These are phyloP conservation scores for Pythium monospermum DNA, from an alignment of 352 stramenopile species.

Conservation along the genomic window DNA sequence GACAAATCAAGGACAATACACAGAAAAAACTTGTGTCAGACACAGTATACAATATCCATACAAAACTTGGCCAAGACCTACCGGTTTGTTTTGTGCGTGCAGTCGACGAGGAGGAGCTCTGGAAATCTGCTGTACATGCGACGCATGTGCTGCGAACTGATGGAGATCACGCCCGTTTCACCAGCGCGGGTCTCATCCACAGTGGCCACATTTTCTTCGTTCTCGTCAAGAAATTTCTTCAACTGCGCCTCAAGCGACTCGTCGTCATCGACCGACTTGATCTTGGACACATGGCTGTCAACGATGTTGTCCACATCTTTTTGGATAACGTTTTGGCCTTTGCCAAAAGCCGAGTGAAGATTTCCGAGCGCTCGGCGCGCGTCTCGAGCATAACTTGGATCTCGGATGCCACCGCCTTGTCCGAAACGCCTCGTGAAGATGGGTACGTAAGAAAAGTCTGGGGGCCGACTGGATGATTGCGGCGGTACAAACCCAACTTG, in stretches of 20 bases:
- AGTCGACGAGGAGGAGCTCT: conserved; percentile 15
- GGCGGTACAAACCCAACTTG: background rate
- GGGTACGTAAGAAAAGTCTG: background rate
- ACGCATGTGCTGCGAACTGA: conserved; percentile 10
- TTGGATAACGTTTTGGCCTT: conserved; percentile 5
- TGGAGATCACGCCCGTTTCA: conserved; percentile 12
- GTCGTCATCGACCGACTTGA: conserved; percentile 1
- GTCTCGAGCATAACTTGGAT: conserved; percentile 1
- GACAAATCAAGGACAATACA: no score
- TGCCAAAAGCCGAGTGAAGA: background rate
- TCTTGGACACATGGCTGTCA: background rate
- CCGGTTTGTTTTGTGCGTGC: conserved; percentile 23
- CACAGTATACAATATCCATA: background rate
- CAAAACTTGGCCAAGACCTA: conserved; percentile 6
- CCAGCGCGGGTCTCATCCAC: conserved; percentile 3
- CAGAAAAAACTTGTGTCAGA: background rate
- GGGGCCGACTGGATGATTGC: background rate
- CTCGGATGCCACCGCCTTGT: no score
- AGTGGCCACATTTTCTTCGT: background rate
- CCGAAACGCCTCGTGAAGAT: background rate
- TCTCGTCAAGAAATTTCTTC: background rate
- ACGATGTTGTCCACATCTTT: conserved; percentile 12
- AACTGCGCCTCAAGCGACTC: background rate
- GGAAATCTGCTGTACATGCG: conserved; percentile 4
- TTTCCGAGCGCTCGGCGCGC: background rate